Percentiles rank a stretch among this genome's conserved stretches.
Evolutionary conservation across 78 protist genomes (phyloP).

Genomic region (Pelomyxa schiedti): DNA sequence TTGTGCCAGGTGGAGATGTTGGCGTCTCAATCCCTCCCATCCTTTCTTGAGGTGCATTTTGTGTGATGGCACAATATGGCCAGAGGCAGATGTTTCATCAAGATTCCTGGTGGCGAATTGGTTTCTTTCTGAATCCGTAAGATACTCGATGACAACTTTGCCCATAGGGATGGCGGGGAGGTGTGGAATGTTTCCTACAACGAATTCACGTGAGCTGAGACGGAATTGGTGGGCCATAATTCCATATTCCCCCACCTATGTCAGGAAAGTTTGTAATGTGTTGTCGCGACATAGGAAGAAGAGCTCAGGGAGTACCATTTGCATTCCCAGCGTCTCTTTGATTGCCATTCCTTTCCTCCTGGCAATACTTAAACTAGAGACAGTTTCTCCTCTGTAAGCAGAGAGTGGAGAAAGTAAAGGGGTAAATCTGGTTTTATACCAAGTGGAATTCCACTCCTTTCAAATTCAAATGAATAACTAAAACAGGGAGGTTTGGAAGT

Average conservation of each 20-base stretch:
- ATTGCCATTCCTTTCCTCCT: neutral
- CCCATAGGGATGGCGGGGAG: neutral
- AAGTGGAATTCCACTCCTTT: neutral
- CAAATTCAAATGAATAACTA: too few relatives aligned
- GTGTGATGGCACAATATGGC: neutral
- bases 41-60: neutral
- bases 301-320: neutral
- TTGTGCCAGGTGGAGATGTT: too few relatives aligned
- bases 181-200: neutral
- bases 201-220: neutral
- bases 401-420: neutral
- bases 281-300: too few relatives aligned
- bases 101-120: neutral
- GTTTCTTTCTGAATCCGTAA: neutral
- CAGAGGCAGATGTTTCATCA: neutral
- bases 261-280: too few relatives aligned
- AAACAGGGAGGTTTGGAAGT: too few relatives aligned
- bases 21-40: neutral
- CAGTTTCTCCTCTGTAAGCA: neutral
- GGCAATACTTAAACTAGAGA: neutral
- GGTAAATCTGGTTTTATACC: neutral
- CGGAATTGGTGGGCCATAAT: neutral
- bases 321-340: neutral
- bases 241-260: neutral
- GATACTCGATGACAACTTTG: neutral